Percentiles rank a stretch among this genome's conserved stretches.
Evolutionary conservation across 768 basidiomycete genomes (phyloP).

Genomic region (Asterophora lycoperdoides): DNA sequence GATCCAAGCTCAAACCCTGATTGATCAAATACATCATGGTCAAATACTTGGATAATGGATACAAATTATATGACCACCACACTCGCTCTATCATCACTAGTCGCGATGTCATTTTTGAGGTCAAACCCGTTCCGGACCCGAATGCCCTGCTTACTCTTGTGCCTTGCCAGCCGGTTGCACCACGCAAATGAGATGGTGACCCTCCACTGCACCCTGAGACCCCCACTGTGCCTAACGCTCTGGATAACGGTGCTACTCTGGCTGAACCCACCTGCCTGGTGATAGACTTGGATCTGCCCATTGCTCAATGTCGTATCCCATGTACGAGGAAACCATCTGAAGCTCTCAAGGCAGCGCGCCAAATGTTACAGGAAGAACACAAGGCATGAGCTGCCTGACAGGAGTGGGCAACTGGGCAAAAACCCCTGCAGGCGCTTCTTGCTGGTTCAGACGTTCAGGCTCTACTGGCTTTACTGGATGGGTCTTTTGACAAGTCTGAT

Average conservation of each 20-base stretch:
- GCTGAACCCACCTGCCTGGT: no score
- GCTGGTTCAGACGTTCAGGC: not conserved
- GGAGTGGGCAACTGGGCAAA: conserved; percentile 1
- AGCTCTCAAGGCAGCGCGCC: not conserved
- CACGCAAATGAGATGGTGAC: not conserved
- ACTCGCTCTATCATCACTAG: conserved; percentile 9
- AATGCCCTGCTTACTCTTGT: not conserved
- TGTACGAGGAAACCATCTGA: not conserved
- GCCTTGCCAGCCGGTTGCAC: not conserved
- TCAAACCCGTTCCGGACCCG: conserved; percentile 1
- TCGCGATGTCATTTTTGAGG: conserved; percentile 21
- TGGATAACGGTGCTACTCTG: no score
- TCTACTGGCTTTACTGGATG: not conserved
- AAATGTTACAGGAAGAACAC: not conserved
- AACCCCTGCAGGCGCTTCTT: not conserved
- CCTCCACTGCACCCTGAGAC: not conserved
- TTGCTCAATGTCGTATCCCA: not conserved
- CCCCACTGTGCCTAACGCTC: no score
- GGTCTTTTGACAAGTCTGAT: no score
- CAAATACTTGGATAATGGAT: conserved; percentile 15
- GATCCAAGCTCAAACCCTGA: not conserved
- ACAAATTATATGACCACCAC: conserved; percentile 11
- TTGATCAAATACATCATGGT: conserved; percentile 18
- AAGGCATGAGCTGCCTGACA: not conserved
- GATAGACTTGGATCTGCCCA: not conserved